phyloP scores from a whole-genome alignment of 345 rosid species.

The Gossypium mustelinum region DNA sequence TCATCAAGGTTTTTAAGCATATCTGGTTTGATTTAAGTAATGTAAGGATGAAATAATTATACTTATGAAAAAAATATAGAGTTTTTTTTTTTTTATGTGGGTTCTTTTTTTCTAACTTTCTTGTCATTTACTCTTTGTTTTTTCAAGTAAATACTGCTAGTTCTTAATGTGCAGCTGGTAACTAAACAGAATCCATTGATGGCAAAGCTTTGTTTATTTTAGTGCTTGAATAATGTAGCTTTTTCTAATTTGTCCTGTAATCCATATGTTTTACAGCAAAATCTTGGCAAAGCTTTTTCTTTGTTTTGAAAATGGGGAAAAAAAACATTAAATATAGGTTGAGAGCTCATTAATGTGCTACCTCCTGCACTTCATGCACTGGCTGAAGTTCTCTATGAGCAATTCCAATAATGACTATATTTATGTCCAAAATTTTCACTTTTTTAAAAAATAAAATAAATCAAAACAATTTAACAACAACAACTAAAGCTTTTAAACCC shows the following conservation, averaged over 20 bases:
- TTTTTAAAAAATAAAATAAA: no score
- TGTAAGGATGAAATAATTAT: slow-evolving; percentile 19
- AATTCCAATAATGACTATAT: background rate
- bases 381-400: background rate
- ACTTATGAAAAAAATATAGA: background rate
- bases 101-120: background rate
- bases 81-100: background rate
- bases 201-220: background rate
- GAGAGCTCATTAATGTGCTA: background rate
- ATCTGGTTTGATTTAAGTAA: slow-evolving; percentile 70
- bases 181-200: background rate
- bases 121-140: background rate
- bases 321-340: background rate
- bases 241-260: slow-evolving; percentile 5
- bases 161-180: background rate
- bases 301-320: background rate
- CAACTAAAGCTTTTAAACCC: background rate
- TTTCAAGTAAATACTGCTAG: background rate
- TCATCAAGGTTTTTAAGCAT: slow-evolving; percentile 87
- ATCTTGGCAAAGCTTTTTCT: background rate
- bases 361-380: slow-evolving; percentile 4
- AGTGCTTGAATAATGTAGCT: background rate
- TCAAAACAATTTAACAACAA: no score
- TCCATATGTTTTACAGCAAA: background rate
- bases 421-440: background rate